A percentile compares a stretch with the other conserved stretches of the same genome.
Conservation (phyloP, 148 eudicot genomes). For the Gaultheria prostrata region DNA sequence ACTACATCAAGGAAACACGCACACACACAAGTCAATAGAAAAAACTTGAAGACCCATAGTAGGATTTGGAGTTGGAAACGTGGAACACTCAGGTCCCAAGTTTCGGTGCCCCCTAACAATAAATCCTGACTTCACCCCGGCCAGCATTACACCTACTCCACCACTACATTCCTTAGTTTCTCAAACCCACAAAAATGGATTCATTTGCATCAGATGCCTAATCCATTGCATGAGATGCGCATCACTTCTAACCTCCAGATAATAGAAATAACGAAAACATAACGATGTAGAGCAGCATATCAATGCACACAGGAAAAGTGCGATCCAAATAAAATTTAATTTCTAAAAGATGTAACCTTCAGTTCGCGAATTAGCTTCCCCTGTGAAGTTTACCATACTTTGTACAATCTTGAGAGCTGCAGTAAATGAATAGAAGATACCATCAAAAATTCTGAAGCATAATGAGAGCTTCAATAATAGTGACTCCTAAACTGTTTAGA, state of each 20-base stretch:
- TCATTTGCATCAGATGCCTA: neutral
- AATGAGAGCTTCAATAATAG: neutral
- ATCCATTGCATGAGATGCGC: neutral
- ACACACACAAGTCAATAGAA: neutral
- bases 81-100: neutral
- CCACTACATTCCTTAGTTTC: neutral
- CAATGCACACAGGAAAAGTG: neutral
- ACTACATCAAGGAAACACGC: neutral
- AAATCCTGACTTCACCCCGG: neutral
- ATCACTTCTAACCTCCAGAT: neutral
- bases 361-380: conserved; percentile 90
- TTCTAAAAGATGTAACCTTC: conserved; percentile 47
- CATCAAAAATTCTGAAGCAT: conserved; percentile 3
- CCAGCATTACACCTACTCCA: neutral
- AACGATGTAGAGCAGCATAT: neutral
- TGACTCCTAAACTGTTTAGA: neutral
- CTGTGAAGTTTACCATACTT: conserved; percentile 86
- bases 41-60: neutral
- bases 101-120: neutral
- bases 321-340: neutral
- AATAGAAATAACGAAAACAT: neutral
- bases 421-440: conserved; percentile 20
- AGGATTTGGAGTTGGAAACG: neutral
- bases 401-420: conserved; percentile 96
- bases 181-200: neutral